Base-by-base conservation (phyloP, 2,329 filamentous ascomycete genomes). In the Endoconidiophora laricicola region DNA sequence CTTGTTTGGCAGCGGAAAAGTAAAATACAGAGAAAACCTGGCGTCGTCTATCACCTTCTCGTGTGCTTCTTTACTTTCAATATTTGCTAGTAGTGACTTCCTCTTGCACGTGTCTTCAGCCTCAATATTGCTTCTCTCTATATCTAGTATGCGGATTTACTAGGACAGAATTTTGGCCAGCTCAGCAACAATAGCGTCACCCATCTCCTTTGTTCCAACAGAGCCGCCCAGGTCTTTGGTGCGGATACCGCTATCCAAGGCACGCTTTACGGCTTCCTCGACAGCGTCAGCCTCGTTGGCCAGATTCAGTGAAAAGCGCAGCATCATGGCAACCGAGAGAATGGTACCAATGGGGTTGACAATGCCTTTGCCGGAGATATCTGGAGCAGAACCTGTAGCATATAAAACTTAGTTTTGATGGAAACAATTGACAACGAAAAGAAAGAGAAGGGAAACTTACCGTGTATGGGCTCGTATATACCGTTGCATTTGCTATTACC, bases 381-480 rank as follows among this genome's bases (percentile, higher is more conserved):
- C 88, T 24, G 88, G 90, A 18, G 90, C 90, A 43, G 85, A 91
- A 37, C 86, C 83, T 84, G 47, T 43, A 33, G 2, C 10, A 38
- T 16, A 9, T 20, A 9, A 16, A n/a, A 18, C 14, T 33, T 33
- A 33, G 26, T 33, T 10, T 33, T 10, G n/a, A 29, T 9, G 18
- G 16, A 14, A 12, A 20, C 7, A 37, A 14, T 26, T 5, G 22
- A 6, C 6, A 33, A 18, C 16, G 16, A 18, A 18, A 18, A 18
- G 16, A 40, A 42, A 40, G 4, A 24, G 18, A 44, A 6, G 14
- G 40, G 16, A 24, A 43, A 60, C 68, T 54, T 70, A 86, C 86
- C 88, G 65, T 98, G 90, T 59, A 98, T 96, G 23, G 90, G 90
- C 73, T 96, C 90, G 64, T 94, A 98, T 60, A 96, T 94, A 58